Percentiles rank a stretch among this genome's conserved stretches.
Conservation (phyloP, 2,329 filamentous ascomycete species). For the Epichloe gansuensis region DNA sequence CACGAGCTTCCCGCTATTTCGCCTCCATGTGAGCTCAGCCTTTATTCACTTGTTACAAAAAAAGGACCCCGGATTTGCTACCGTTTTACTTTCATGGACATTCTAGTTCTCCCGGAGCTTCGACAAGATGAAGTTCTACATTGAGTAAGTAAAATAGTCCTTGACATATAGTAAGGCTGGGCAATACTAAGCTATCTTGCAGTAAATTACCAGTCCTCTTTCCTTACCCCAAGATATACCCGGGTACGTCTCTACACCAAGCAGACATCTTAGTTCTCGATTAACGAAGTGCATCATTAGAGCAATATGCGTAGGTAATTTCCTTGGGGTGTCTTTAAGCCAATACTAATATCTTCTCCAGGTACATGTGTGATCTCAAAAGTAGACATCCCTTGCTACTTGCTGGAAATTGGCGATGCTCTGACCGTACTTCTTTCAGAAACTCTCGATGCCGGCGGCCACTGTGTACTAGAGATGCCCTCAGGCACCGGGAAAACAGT, state of each 20-base stretch:
- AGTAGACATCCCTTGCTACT: slow-evolving; percentile 22
- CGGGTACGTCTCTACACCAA: slow-evolving; percentile 26
- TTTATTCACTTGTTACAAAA: background rate
- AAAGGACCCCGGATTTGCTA: background rate
- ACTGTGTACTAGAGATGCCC: slow-evolving; percentile 97
- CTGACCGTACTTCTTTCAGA: slow-evolving; percentile 20
- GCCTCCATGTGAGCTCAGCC: background rate
- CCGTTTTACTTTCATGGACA: no score
- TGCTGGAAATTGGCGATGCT: background rate
- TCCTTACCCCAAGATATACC: slow-evolving; percentile 47
- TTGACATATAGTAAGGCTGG: background rate
- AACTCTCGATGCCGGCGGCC: slow-evolving; percentile 85
- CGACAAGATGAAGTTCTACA: slow-evolving; percentile 37
- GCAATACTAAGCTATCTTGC: slow-evolving; percentile 9
- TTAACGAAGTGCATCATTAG: slow-evolving; percentile 15
- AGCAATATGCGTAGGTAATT: slow-evolving; percentile 41
- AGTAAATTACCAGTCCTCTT: slow-evolving; percentile 47
- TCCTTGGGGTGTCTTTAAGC: background rate
- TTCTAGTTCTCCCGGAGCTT: background rate
- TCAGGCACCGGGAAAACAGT: slow-evolving; percentile 97
- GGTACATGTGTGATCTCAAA: slow-evolving; percentile 47
- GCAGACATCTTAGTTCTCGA: background rate
- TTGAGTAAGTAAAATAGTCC: slow-evolving; percentile 26
- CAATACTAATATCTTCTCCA: slow-evolving; percentile 11
- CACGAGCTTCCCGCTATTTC: no score